These are phyloP conservation scores for Artomyces pyxidatus DNA, from an alignment of 768 basidiomycete genomes.

Conservation along the genomic window DNA sequence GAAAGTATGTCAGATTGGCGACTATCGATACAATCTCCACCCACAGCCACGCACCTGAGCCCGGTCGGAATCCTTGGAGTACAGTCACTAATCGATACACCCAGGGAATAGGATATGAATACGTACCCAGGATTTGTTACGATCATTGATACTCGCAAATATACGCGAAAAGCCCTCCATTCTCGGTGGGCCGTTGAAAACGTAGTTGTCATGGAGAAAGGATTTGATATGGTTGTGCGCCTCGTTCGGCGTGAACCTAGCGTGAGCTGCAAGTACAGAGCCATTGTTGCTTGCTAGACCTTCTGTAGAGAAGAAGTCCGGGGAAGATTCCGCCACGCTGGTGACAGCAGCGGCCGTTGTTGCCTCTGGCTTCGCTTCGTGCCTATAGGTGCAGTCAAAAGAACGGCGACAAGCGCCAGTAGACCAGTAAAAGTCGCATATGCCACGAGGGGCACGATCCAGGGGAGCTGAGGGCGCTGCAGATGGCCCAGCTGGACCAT, in stretches of 20 bases:
- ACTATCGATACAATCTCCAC: background rate
- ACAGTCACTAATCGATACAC: too few species aligned
- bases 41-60: constrained; percentile 19
- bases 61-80: constrained; percentile 19
- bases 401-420: constrained; percentile 19
- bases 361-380: constrained; percentile 12
- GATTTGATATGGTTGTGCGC: constrained; percentile 21
- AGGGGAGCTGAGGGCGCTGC: background rate
- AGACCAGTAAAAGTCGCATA: constrained; percentile 23
- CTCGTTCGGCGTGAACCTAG: constrained; percentile 16
- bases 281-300: constrained; percentile 16
- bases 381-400: constrained; percentile 23
- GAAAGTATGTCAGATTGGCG: background rate
- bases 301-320: constrained; percentile 19
- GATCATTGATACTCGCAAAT: constrained; percentile 19
- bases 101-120: too few species aligned
- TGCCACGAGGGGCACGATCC: constrained; percentile 16
- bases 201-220: constrained; percentile 19
- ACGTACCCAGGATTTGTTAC: constrained; percentile 20
- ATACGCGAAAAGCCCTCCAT: constrained; percentile 22
- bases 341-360: background rate
- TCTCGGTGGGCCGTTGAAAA: constrained; percentile 16
- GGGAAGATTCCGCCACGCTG: background rate
- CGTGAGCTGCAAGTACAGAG: constrained; percentile 3
- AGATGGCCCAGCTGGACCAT: background rate